Base-by-base conservation (phyloP, 805 yeast species). In the Teunomyces atbi region DNA sequence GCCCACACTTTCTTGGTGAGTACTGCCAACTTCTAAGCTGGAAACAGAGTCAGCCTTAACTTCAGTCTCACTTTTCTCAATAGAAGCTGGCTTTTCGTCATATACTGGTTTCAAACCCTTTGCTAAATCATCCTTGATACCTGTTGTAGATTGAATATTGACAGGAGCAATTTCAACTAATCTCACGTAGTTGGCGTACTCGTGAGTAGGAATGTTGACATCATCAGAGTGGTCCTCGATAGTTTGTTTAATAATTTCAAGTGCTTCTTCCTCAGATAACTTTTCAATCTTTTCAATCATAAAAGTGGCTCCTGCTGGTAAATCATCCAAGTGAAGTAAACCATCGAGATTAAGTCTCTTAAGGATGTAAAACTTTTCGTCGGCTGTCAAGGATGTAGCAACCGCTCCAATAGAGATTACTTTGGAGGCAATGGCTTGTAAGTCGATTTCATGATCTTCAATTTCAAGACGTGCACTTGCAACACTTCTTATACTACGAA, bases 211-310 rank as follows among this genome's bases (percentile, higher is more conserved):
- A 46, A 67, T 59, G 47, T 71, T 71, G 29, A 63, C 62, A 47
- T 71, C 76, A 11, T 52, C 64, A 0, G 51, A 43, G 51, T 78
- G 81, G 13, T 72, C 68, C 1, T 54, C 66, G 3, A 72, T 49
- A 4, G 77, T 72, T 13, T 65, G 61, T 27, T 60, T 55, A 39
- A 81, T 57, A 34, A 77, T 67, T 7, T 61, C 64, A 1, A 69
- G 32, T 0, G 81, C 71, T 33, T 75, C 77, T 1, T 65, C 70
- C 8, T 63, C 54, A 3, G 66, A 43, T 53, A 74, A 49, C 21
- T 53, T 50, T 53, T 61, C 65, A 41, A 74, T 65, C 49, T 69
- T 71, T 30, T 68, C 72, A 47, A 73, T 61, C 66, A 77, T 69
- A 52, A 63, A 75, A 15, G 68, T 56, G 12, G 65, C 71, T 4